Conservation (phyloP, 495 filamentous ascomycete species). For the Talaromyces thailandensis region DNA sequence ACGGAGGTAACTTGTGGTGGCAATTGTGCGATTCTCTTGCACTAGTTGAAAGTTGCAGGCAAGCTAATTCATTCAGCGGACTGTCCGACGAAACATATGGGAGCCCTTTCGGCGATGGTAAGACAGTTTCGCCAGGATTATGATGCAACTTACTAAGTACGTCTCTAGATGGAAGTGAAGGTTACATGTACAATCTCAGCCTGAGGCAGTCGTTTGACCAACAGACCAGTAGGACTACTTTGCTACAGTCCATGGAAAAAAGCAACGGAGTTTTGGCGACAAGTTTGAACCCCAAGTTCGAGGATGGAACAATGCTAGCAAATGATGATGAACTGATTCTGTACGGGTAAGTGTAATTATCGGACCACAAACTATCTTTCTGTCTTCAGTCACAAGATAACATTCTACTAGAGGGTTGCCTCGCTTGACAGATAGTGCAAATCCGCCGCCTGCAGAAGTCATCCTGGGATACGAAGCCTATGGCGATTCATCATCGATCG, state of each 20-base stretch:
- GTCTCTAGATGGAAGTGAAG: neutral
- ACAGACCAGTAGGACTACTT: slow-evolving; percentile 18
- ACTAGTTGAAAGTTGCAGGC: neutral
- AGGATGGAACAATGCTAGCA: slow-evolving; percentile 48
- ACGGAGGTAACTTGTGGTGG: slow-evolving; percentile 48
- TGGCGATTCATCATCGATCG: slow-evolving; percentile 24
- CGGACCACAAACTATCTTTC: slow-evolving; percentile 22
- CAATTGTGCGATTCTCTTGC: slow-evolving; percentile 8
- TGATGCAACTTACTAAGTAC: neutral
- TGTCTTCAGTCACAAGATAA: slow-evolving; percentile 19
- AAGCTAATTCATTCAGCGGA: neutral
- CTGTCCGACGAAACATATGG: slow-evolving; percentile 2
- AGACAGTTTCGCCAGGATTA: neutral
- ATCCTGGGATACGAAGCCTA: slow-evolving; percentile 38
- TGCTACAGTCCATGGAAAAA: slow-evolving; percentile 33
- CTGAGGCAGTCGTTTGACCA: slow-evolving; percentile 34
- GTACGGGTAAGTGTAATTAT: slow-evolving; percentile 4
- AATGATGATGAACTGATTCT: slow-evolving; percentile 47
- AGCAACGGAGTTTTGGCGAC: slow-evolving; percentile 28
- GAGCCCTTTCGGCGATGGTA: slow-evolving; percentile 4
- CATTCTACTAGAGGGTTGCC: slow-evolving; percentile 8
- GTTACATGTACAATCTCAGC: slow-evolving; percentile 3
- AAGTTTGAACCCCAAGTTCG: slow-evolving; percentile 43
- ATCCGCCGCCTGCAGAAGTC: slow-evolving; percentile 20
- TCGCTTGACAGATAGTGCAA: slow-evolving; percentile 9